Conservation (phyloP, 2,329 filamentous ascomycete species). For the Aureobasidium sp. region DNA sequence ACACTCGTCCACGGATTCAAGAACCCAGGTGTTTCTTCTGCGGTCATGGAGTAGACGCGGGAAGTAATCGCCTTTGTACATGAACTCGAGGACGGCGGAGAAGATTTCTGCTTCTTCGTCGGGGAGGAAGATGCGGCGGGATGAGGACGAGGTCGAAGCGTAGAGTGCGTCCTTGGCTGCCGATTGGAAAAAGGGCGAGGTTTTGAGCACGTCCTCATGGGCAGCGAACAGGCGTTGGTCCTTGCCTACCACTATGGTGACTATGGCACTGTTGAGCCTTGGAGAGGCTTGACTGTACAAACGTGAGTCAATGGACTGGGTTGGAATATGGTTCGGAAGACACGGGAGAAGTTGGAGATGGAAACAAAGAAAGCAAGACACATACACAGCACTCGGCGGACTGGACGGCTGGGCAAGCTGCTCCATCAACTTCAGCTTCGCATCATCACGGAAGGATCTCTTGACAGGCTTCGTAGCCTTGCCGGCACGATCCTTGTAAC, state of each 20-base stretch:
- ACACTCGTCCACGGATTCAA: constrained; percentile 47
- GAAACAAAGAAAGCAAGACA: not conserved
- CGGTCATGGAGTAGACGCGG: constrained; percentile 82
- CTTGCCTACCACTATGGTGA: constrained; percentile 74
- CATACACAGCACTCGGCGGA: constrained; percentile 27
- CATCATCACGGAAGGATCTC: constrained; percentile 67
- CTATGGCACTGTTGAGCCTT: constrained; percentile 59
- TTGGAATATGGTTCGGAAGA: not conserved
- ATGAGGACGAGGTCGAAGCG: constrained; percentile 49
- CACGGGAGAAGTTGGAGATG: not conserved
- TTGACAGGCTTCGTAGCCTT: constrained; percentile 73
- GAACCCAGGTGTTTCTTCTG: constrained; percentile 77
- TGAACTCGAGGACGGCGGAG: constrained; percentile 87
- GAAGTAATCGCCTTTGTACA: constrained; percentile 96
- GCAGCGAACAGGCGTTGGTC: constrained; percentile 89
- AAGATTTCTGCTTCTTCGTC: constrained; percentile 82
- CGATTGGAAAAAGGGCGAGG: constrained; percentile 66
- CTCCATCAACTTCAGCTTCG: constrained; percentile 81
- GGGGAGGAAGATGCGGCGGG: constrained; percentile 67
- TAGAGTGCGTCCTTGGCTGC: constrained; percentile 11
- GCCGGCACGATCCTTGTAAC: constrained; percentile 74
- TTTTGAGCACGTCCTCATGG: constrained; percentile 82
- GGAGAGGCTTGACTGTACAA: constrained; percentile 26
- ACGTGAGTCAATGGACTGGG: not conserved
- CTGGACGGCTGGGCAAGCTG: constrained; percentile 55